Percentiles rank a stretch among this genome's conserved stretches.
Conservation (phyloP, 2,329 filamentous ascomycete genomes). For the Phialocephala sp. region DNA sequence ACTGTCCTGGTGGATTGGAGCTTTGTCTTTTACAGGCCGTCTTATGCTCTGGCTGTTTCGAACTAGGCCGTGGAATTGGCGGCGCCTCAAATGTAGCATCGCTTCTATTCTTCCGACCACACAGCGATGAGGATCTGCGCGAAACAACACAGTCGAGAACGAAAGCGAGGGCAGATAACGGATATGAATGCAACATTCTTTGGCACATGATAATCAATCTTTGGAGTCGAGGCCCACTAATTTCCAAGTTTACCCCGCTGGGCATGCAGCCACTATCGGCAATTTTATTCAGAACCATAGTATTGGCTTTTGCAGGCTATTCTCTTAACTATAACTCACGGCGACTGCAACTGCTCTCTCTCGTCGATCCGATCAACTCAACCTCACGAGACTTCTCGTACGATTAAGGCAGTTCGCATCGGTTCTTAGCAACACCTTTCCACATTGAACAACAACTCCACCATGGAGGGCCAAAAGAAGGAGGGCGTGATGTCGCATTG, state of each 20-base stretch:
- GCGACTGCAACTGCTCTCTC: slow-evolving; percentile 13
- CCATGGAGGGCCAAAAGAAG: slow-evolving; percentile 13
- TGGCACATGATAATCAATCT: neutral
- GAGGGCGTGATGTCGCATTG: slow-evolving; percentile 26
- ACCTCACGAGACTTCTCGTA: slow-evolving; percentile 13
- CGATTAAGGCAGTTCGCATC: slow-evolving; percentile 12
- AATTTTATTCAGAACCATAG: slow-evolving; percentile 16
- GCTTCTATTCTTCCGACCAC: slow-evolving; percentile 24
- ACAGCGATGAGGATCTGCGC: slow-evolving; percentile 2
- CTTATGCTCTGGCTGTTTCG: slow-evolving; percentile 1
- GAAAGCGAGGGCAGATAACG: slow-evolving; percentile 1
- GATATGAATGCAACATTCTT: slow-evolving; percentile 12
- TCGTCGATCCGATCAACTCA: neutral
- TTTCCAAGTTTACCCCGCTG: slow-evolving; percentile 25
- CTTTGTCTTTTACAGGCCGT: slow-evolving; percentile 4
- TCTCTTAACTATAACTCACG: slow-evolving; percentile 18
- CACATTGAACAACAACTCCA: slow-evolving; percentile 9
- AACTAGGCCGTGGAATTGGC: slow-evolving; percentile 1
- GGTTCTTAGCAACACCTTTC: slow-evolving; percentile 1
- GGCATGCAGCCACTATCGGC: slow-evolving; percentile 21
- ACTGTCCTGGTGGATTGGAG: neutral
- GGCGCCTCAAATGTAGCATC: slow-evolving; percentile 15
- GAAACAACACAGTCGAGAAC: neutral
- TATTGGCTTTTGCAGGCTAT: slow-evolving; percentile 7
- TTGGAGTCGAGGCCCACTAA: slow-evolving; percentile 10